Evolutionary conservation across 176 grass and related monocot species (phyloP), one percentile per base, ranked within the genome.

Genomic region (Cenchrus americanus): DNA sequence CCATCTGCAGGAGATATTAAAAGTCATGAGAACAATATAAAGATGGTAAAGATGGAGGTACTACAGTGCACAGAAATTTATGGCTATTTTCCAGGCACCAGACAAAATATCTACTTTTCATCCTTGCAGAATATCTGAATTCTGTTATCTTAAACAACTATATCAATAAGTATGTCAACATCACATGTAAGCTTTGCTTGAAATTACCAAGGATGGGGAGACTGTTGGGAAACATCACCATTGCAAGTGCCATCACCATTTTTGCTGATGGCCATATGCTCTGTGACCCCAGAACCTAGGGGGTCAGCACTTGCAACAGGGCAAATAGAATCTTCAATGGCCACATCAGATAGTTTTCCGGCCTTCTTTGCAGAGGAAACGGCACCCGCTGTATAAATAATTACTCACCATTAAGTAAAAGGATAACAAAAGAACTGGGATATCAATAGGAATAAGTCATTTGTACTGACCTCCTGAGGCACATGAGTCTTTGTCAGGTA

Each of bases 391-490:
- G 77, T 80, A 80, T 66, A 93, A 81, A 88, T 43, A 21, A 18
- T 0, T 10, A 60, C 18, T 73, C 44, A 34, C 32, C 42, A 47
- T 62, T 79, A 66, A 50, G 74, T 57, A 86, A 23, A 64, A 69
- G 42, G 57, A 65, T 4, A 40, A 70, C 10, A 66, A 66, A 75
- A 66, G 9, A 87, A 58, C 34, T 61, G 32, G 63, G 67, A 60
- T 23, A 48, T 54, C 49, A 32, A 78, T 58, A 80, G 57, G 77
- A 7, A 68, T 86, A 74, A 80, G 69, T 62, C 66, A 77, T 88
- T 11, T 19, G 87, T 32, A 62, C 83, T 81, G 12, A 99, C 97
- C 93, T 90, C 55, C 81, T 69, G 80, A 59, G 42, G 70, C 65
- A 76, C 41, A 53, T 74, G 27, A 37, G 27, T 85, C 54, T 51